These are phyloP conservation scores for Areca catechu DNA, from an alignment of 176 grass and related monocot genomes.

Conservation along the genomic window DNA sequence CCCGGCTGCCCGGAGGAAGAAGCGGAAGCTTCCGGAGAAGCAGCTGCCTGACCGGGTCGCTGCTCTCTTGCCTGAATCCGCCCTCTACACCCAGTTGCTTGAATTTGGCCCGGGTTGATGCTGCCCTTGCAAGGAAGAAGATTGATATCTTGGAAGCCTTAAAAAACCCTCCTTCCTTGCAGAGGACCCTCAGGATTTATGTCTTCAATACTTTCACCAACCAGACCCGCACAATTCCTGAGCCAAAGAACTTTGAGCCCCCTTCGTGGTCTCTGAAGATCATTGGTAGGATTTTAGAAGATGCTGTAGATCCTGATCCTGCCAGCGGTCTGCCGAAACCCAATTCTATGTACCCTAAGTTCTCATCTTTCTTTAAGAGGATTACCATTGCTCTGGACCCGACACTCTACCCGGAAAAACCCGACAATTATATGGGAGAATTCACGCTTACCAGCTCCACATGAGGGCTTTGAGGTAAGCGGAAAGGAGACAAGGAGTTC, in stretches of 20 bases:
- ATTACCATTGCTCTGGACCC: conserved; percentile 58
- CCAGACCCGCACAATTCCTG: conserved; percentile 52
- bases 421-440: conserved; percentile 73
- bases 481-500: conserved; percentile 92
- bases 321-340: conserved; percentile 65
- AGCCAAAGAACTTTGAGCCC: conserved; percentile 42
- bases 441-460: conserved; percentile 37
- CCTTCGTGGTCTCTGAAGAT: conserved; percentile 97
- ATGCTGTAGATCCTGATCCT: conserved; percentile 52
- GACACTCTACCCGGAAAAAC: conserved; percentile 66
- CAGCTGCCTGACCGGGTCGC: conserved; percentile 90
- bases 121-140: conserved; percentile 73
- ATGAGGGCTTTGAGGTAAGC: conserved; percentile 92
- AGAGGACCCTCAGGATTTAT: conserved; percentile 89
- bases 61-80: conserved; percentile 68
- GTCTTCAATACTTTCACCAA: conserved; percentile 91
- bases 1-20: conserved; percentile 70
- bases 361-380: conserved; percentile 88
- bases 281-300: conserved; percentile 80
- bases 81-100: conserved; percentile 90
- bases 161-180: conserved; percentile 69
- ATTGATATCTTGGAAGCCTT: conserved; percentile 87
- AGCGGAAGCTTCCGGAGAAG: conserved; percentile 87
- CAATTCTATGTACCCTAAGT: conserved; percentile 79
- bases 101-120: conserved; percentile 80